These are phyloP conservation scores for Lactarius hatsudake DNA, from an alignment of 768 basidiomycete genomes.

Conservation along the genomic window DNA sequence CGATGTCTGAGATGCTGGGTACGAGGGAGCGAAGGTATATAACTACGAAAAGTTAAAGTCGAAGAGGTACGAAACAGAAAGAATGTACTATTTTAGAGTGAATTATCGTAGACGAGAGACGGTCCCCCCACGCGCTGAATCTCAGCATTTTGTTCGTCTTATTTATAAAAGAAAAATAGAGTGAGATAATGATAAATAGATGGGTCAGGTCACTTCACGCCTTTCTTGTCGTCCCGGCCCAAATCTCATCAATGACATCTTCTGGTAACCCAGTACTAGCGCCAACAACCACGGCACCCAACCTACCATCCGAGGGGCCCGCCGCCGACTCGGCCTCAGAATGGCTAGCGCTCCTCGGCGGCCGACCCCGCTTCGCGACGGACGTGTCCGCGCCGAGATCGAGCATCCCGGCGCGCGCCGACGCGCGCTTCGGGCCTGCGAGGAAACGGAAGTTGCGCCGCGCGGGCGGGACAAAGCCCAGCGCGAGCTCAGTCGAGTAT, in stretches of 20 bases:
- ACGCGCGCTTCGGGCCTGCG: slow-evolving; percentile 1
- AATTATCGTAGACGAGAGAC: too few species aligned
- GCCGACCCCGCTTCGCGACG: not conserved
- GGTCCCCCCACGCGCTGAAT: too few species aligned
- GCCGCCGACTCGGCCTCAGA: not conserved
- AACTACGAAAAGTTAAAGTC: too few species aligned
- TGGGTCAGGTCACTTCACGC: too few species aligned
- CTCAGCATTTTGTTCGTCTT: too few species aligned
- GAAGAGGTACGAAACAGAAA: too few species aligned
- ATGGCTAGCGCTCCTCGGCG: not conserved
- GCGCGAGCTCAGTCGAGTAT: slow-evolving; percentile 24
- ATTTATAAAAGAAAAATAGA: too few species aligned
- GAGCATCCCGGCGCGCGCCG: slow-evolving; percentile 14
- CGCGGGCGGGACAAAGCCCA: slow-evolving; percentile 18
- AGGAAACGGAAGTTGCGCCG: slow-evolving; percentile 28
- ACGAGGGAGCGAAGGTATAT: too few species aligned
- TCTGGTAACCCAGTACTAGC: not conserved
- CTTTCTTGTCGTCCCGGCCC: not conserved
- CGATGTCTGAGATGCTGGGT: too few species aligned
- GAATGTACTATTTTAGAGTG: too few species aligned
- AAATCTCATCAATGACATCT: not conserved
- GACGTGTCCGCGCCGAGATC: not conserved
- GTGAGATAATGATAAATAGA: too few species aligned
- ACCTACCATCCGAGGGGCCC: not conserved
- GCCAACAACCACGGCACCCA: not conserved